Conservation (phyloP, 1,139 yeast species). For the Candida sanyaensis region DNA sequence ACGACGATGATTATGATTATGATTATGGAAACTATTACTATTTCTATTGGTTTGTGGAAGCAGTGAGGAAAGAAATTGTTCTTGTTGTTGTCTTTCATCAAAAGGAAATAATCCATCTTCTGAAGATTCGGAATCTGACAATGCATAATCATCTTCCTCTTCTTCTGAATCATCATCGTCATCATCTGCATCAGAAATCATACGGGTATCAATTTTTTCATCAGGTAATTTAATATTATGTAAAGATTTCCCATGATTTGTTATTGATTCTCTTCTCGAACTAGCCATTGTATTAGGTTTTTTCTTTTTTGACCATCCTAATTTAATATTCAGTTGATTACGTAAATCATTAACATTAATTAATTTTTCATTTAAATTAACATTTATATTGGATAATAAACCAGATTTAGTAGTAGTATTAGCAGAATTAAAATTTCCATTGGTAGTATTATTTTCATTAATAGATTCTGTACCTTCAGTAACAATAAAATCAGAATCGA, state of each 20-base stretch:
- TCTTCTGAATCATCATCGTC: constrained; percentile 24
- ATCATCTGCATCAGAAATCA: constrained; percentile 46
- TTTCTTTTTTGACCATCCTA: constrained; percentile 49
- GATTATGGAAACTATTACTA: background rate
- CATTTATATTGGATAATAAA: background rate
- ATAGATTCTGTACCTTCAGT: constrained; percentile 41
- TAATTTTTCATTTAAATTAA: constrained; percentile 33
- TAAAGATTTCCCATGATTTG: constrained; percentile 45
- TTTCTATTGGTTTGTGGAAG: background rate
- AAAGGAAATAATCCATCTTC: constrained; percentile 40
- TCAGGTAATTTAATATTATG: constrained; percentile 50
- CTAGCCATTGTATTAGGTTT: constrained; percentile 9
- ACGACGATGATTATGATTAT: background rate
- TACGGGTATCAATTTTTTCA: constrained; percentile 33
- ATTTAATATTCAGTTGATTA: constrained; percentile 41
- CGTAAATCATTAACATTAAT: constrained; percentile 39
- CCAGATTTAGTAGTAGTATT: background rate
- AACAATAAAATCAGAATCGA: constrained; percentile 51
- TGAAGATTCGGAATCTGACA: constrained; percentile 18
- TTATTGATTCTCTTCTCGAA: constrained; percentile 56
- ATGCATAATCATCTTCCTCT: constrained; percentile 20
- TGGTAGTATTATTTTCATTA: constrained; percentile 2
- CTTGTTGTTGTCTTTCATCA: constrained; percentile 33
- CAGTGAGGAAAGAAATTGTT: background rate
- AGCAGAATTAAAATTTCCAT: constrained; percentile 3